These are phyloP conservation scores for Galeopsis tetrahit DNA, from an alignment of 257 asterid species.

Conservation along the genomic window DNA sequence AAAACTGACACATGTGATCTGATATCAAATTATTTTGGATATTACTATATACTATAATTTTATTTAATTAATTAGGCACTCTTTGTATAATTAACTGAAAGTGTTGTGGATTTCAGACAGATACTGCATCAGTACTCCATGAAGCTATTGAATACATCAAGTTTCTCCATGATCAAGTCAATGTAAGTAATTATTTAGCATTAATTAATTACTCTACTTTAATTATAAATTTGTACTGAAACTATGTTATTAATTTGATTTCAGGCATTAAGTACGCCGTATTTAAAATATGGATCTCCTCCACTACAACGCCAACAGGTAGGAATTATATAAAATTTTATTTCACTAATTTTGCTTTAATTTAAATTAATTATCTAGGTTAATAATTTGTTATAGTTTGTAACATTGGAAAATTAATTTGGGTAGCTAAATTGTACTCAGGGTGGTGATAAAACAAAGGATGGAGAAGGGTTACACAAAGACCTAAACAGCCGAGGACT, in stretches of 20 bases:
- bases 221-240: background rate
- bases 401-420: too few species aligned
- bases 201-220: background rate
- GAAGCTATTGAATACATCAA: constrained; percentile 92
- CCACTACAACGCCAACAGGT: constrained; percentile 61
- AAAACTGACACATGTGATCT: too few species aligned
- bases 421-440: constrained; percentile 24
- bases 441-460: constrained; percentile 44
- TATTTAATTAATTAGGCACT: too few species aligned
- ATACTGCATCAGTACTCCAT: constrained; percentile 95
- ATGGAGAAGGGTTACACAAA: constrained; percentile 44
- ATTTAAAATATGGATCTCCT: constrained; percentile 63
- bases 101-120: constrained; percentile 59
- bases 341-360: constrained; percentile 15
- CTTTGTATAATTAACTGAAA: background rate
- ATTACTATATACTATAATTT: too few species aligned
- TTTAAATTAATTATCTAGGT: background rate
- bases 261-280: constrained; percentile 77
- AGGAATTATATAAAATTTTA: constrained; percentile 9
- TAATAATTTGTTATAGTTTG: background rate
- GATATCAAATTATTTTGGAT: constrained; percentile 1
- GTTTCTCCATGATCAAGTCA: constrained; percentile 91
- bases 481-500: constrained; percentile 79
- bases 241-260: constrained; percentile 6
- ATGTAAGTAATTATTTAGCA: constrained; percentile 43